Evolutionary conservation across 106 monocot genomes (phyloP), one percentile per base, ranked within the genome.

Genomic region (Gastrodia elata): DNA sequence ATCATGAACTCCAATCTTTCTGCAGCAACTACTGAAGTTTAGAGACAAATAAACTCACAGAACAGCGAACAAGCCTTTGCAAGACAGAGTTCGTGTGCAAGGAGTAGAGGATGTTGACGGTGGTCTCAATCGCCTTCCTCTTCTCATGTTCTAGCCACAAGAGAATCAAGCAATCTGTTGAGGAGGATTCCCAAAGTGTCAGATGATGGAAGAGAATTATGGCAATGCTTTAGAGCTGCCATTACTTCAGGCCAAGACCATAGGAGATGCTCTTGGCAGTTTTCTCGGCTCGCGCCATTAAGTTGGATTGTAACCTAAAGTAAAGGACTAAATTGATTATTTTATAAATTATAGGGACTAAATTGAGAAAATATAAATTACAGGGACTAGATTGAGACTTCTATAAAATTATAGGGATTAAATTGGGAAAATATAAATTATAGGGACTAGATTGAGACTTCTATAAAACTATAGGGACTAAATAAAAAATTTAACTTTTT

Each of bases 201-300:
- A 0, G 81, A 69, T 5, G 68, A 13, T 3, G 38, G 61, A 59
- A 70, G 55, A 68, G 65, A 77, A 27, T 77, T 79, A 38, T 89
- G 85, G 70, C 94, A 91, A 71, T 89, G 91, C 71, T 79, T 91
- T 56, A 91, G 70, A 70, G 83, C 79, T 70, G 16, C 43, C 28
- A 95, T n/a, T 2, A 87, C 48, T 55, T 89, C 87, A 0, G 81
- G 56, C 94, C 91, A 95, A 33, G 83, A 72, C 89, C 89, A 95
- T 77, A 76, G 13, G 80, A 61, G 26, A 94, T 77, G 6, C 65
- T 68, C 25, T 87, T 68, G 0, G 91, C 74, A 56, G 76, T 75
- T 61, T 82, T 82, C 64, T 79, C 80, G 14, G 85, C 83, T 46
- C 73, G 57, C 26, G 80, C 75, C 36, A 85, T 79, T 76, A 94